Evolutionary conservation across 495 filamentous ascomycete species (phyloP), one percentile per base, ranked within the genome.

Genomic region (Aspergillus ostianus): DNA sequence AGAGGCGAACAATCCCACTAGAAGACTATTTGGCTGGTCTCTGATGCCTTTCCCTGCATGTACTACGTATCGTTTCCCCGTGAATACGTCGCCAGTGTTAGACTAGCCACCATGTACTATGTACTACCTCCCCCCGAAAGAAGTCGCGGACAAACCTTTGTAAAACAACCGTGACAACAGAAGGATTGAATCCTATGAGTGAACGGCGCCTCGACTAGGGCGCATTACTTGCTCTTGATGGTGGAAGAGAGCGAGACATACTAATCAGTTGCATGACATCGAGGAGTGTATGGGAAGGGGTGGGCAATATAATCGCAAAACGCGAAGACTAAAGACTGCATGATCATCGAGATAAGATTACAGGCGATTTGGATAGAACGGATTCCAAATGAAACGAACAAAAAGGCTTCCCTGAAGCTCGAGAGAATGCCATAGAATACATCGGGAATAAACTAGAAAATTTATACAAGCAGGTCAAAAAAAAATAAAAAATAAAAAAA

Each of bases 281-380:
- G 36, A 41, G 36, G 36, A 15, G 3, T 41, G 12, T 15, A 41
- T 41, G 36, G 36, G 9, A 8, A 32, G 30, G 36, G 36, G 13
- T 13, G 13, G 36, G 36, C 8, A 4, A 41, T 41, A n/a, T 21
- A 20, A 49, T 49, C 4, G 19, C 18, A 49, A 49, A 49, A 26
- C 8, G 18, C 18, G n/a, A 49, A 26, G 26, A 74, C 65, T 66
- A 73, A 73, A 65, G 55, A 71, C 72, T 70, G 68, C 67, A 72
- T 75, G 64, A 72, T 73, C 62, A 65, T 60, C 10, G 48, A 60
- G 53, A 29, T 75, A 76, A 67, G 73, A 69, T 72, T 75, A 75
- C 71, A 75, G 64, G 50, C 62, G 65, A 60, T 50, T 20, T 29
- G 44, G 53, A 51, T 30, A 23, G 53, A 48, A 47, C 47, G 13